Conservation (phyloP, 352 stramenopile species). For the Phytopythium mirpurense region DNA sequence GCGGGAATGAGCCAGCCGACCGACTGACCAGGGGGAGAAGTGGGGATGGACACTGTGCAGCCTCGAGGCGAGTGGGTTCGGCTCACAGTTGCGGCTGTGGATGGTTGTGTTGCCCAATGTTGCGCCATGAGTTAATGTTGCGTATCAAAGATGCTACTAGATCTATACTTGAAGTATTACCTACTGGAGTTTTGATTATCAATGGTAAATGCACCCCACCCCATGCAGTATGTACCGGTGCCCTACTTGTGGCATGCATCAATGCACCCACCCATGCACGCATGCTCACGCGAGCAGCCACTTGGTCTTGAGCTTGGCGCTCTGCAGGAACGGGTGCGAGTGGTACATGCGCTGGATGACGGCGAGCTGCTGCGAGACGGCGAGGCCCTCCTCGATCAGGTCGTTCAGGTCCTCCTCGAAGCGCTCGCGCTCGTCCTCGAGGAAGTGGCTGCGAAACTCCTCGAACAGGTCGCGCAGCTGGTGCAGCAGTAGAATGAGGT, state of each 20-base stretch:
- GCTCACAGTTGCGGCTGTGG: too few relatives aligned
- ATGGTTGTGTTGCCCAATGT: too few relatives aligned
- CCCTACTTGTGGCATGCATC: too few relatives aligned
- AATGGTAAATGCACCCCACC: too few relatives aligned
- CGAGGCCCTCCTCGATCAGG: conserved; percentile 65
- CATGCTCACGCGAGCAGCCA: conserved; percentile 49
- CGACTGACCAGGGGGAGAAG: background rate
- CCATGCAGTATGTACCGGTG: too few relatives aligned
- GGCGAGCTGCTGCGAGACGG: conserved; percentile 75
- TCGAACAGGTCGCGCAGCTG: conserved; percentile 76
- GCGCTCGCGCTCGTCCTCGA: conserved; percentile 74
- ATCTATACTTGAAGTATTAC: too few relatives aligned
- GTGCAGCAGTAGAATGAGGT: conserved; percentile 69
- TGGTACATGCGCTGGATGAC: conserved; percentile 89
- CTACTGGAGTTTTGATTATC: too few relatives aligned
- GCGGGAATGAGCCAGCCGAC: background rate
- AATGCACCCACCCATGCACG: too few relatives aligned
- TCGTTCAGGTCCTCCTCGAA: conserved; percentile 83
- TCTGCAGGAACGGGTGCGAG: conserved; percentile 75
- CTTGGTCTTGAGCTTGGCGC: conserved; percentile 35
- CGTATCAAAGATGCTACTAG: too few relatives aligned
- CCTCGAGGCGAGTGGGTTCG: too few relatives aligned
- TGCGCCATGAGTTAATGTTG: background rate
- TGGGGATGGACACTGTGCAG: too few relatives aligned
- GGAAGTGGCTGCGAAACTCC: conserved; percentile 60